Conservation (phyloP, 768 basidiomycete genomes). For the Hypholoma fasciculare region DNA sequence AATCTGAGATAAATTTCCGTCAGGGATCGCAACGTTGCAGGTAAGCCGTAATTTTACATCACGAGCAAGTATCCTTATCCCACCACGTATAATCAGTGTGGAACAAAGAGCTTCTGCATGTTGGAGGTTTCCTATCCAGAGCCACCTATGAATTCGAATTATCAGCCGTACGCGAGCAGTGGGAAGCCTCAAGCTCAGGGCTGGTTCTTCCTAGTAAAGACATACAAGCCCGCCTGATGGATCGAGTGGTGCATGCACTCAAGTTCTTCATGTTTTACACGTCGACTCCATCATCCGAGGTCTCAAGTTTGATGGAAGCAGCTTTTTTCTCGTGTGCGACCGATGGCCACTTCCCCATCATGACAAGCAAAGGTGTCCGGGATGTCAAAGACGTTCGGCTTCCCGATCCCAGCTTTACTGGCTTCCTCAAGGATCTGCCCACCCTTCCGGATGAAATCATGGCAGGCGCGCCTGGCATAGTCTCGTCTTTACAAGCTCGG, state of each 20-base stretch:
- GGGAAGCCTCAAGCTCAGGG: constrained; percentile 46
- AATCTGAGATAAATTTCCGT: neutral
- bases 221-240: constrained; percentile 49
- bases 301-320: constrained; percentile 67
- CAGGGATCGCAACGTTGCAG: constrained; percentile 80
- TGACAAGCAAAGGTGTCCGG: constrained; percentile 75
- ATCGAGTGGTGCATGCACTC: constrained; percentile 73
- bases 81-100: constrained; percentile 50
- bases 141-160: constrained; percentile 86
- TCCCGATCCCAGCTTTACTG: constrained; percentile 67
- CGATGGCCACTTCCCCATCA: constrained; percentile 57
- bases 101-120: constrained; percentile 87
- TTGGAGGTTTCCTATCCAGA: constrained; percentile 82
- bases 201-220: constrained; percentile 36
- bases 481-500: constrained; percentile 58
- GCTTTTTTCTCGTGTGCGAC: constrained; percentile 75
- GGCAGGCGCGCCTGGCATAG: constrained; percentile 55
- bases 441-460: constrained; percentile 66
- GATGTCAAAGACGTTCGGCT: constrained; percentile 68
- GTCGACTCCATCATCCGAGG: constrained; percentile 84
- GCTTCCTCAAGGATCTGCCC: constrained; percentile 79
- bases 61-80: constrained; percentile 1
- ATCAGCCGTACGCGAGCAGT: constrained; percentile 53
- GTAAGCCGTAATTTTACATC: constrained; percentile 36
- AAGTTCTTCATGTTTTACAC: constrained; percentile 88